Conservation (phyloP, 345 rosid genomes). For the Passiflora organensis region DNA sequence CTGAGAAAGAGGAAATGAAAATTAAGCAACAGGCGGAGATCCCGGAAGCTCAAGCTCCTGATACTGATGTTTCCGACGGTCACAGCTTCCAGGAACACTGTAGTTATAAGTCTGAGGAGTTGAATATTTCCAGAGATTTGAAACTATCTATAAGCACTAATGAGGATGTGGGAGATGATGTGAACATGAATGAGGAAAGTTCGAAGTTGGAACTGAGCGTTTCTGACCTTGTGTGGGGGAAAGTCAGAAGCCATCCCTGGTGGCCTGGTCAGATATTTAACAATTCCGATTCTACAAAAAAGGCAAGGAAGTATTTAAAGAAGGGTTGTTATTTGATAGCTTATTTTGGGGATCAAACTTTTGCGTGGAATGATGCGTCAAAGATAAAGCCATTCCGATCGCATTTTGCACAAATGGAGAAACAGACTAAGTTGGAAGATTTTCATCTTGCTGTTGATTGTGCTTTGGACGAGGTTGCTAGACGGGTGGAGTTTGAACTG, state of each 20-base stretch:
- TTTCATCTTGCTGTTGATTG: constrained; percentile 55
- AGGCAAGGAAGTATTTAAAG: constrained; percentile 56
- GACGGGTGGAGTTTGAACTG: constrained; percentile 65
- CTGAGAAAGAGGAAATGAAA: constrained; percentile 21
- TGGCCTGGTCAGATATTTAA: constrained; percentile 86
- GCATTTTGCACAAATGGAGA: constrained; percentile 55
- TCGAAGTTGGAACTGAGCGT: constrained; percentile 24
- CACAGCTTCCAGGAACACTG: constrained; percentile 5
- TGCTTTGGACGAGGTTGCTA: constrained; percentile 68
- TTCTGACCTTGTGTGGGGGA: constrained; percentile 81
- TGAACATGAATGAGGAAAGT: background rate
- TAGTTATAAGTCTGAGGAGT: constrained; percentile 3
- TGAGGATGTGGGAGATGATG: constrained; percentile 11
- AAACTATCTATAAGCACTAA: constrained; percentile 4
- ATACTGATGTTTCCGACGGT: background rate
- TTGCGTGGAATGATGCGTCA: constrained; percentile 66
- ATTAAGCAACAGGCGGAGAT: constrained; percentile 5
- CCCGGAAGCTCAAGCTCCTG: constrained; percentile 3
- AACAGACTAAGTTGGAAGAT: constrained; percentile 42
- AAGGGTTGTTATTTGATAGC: constrained; percentile 50
- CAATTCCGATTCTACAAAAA: constrained; percentile 43
- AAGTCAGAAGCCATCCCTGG: constrained; percentile 89
- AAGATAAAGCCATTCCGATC: constrained; percentile 55
- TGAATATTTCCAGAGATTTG: constrained; percentile 23
- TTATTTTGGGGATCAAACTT: constrained; percentile 67